A percentile compares a stretch with the other conserved stretches of the same genome.
Evolutionary conservation across 805 yeast species (phyloP).

Genomic region (Wickerhamiella kurtzmanii): DNA sequence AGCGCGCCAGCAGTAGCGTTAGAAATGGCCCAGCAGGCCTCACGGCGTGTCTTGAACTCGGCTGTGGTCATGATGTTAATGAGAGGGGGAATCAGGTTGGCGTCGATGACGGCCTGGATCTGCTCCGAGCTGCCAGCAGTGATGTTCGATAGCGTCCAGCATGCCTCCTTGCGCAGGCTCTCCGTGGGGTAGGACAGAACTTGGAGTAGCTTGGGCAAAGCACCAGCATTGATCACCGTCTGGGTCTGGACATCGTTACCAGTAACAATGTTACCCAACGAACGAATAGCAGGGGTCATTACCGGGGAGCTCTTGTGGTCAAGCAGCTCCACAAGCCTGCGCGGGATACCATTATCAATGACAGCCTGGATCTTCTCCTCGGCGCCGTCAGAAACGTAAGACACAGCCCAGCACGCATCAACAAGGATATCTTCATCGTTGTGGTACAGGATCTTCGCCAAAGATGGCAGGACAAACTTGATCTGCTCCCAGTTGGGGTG

Average conservation of each 20-base stretch:
- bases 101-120: conserved; percentile 92
- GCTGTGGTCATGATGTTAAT: conserved; percentile 66
- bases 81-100: conserved; percentile 83
- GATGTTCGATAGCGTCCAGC: conserved; percentile 97
- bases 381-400: conserved; percentile 87
- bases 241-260: conserved; percentile 96
- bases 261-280: conserved; percentile 95
- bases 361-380: conserved; percentile 92
- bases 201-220: conserved; percentile 69
- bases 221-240: conserved; percentile 85
- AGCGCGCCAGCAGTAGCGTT: conserved; percentile 96
- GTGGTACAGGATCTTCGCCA: conserved; percentile 81
- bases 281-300: conserved; percentile 94
- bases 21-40: conserved; percentile 98
- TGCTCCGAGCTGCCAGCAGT: conserved; percentile 95
- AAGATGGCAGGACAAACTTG: conserved; percentile 75
- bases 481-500: conserved; percentile 92
- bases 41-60: conserved; percentile 92
- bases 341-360: conserved; percentile 89
- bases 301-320: conserved; percentile 72
- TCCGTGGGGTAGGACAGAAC: conserved; percentile 55
- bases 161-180: conserved; percentile 88
- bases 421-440: conserved; percentile 85
- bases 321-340: conserved; percentile 81
- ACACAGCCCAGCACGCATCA: conserved; percentile 98